These are phyloP conservation scores for Neurospora discreta DNA, from an alignment of 495 filamentous ascomycete species.

Conservation along the genomic window DNA sequence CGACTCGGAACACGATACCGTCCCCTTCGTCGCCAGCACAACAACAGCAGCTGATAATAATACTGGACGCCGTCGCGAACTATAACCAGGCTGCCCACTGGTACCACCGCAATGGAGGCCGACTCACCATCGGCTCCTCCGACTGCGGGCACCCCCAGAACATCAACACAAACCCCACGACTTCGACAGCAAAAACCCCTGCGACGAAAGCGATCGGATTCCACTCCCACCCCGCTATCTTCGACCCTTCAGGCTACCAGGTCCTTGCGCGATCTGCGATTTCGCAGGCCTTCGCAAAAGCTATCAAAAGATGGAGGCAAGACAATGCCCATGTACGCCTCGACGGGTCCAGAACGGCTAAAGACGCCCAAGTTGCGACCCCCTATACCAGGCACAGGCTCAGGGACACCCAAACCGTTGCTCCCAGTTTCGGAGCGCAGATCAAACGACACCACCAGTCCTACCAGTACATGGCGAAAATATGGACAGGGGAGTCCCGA, in stretches of 20 bases:
- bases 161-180: constrained; percentile 3
- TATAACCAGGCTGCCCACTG: neutral
- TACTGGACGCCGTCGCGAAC: neutral
- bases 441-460: constrained; percentile 24
- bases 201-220: constrained; percentile 5
- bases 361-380: constrained; percentile 20
- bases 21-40: neutral
- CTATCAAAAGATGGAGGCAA: constrained; percentile 8
- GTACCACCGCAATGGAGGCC: constrained; percentile 16
- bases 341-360: constrained; percentile 5
- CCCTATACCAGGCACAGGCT: constrained; percentile 10
- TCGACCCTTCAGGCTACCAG: neutral
- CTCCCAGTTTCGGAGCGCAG: constrained; percentile 33
- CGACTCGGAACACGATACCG: neutral
- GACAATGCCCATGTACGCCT: constrained; percentile 2
- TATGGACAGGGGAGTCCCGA: constrained; percentile 26
- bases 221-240: neutral
- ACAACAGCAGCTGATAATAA: neutral
- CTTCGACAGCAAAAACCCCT: constrained; percentile 13
- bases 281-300: constrained; percentile 6
- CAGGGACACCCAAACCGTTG: constrained; percentile 22
- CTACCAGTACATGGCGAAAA: constrained; percentile 15
- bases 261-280: constrained; percentile 7
- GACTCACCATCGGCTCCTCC: constrained; percentile 12
- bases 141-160: neutral